phyloP scores from a whole-genome alignment of 495 filamentous ascomycete genomes.

The Hyaloscypha finlandica region DNA sequence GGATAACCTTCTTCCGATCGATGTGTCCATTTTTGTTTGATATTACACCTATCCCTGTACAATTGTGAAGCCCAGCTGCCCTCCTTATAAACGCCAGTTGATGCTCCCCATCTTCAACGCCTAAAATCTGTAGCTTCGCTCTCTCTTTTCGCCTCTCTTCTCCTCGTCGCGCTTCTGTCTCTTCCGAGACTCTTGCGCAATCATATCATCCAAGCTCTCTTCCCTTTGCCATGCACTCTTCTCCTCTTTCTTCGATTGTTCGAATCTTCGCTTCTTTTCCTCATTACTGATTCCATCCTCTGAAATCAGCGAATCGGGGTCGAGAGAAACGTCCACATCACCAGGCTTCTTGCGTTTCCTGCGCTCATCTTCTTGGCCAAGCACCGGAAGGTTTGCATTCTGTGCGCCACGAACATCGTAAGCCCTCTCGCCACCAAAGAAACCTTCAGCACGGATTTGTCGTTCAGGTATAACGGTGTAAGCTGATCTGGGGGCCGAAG shows the following conservation, averaged over 20 bases:
- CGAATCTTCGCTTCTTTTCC: slow-evolving; percentile 63
- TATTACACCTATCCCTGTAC: slow-evolving; percentile 23
- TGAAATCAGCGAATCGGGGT: slow-evolving; percentile 71
- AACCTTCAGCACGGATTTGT: slow-evolving; percentile 78
- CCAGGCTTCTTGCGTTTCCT: slow-evolving; percentile 92
- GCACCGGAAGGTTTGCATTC: slow-evolving; percentile 61
- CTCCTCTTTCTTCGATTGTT: slow-evolving; percentile 72
- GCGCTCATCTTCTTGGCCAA: slow-evolving; percentile 79
- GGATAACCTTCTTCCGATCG: neutral
- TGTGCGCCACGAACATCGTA: slow-evolving; percentile 71
- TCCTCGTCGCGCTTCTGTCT: slow-evolving; percentile 85
- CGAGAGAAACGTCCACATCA: slow-evolving; percentile 89
- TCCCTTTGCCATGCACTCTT: slow-evolving; percentile 79
- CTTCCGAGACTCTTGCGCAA: slow-evolving; percentile 90
- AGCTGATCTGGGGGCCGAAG: slow-evolving; percentile 67
- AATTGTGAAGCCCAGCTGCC: neutral
- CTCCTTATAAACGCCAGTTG: slow-evolving; percentile 15
- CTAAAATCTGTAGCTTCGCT: slow-evolving; percentile 30
- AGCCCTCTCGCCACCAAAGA: slow-evolving; percentile 91
- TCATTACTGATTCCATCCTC: slow-evolving; percentile 72
- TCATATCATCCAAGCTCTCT: slow-evolving; percentile 96
- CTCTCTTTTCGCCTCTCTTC: slow-evolving; percentile 52
- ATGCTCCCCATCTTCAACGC: neutral
- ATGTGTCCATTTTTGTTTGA: neutral
- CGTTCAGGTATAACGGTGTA: slow-evolving; percentile 92